Base-by-base conservation (phyloP, 1,284 basidiomycete species). In the Ganoderma resinaceum region DNA sequence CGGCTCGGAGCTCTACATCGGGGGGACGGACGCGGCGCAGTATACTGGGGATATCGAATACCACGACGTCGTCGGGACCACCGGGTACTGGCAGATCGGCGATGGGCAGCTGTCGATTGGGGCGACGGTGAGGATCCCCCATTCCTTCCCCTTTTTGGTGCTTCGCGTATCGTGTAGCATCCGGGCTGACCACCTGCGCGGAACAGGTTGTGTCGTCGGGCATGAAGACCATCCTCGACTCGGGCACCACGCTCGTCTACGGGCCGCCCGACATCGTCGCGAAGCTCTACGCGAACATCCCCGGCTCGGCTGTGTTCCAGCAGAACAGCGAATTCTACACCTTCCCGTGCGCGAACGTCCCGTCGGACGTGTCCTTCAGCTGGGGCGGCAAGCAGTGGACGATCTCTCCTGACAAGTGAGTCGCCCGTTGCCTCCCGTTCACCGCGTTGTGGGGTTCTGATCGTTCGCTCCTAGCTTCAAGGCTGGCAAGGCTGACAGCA, bases 1-100 rank as follows among this genome's bases (percentile, higher is more conserved):
- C 29, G 85, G 83, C 62, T 86, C 86, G 1, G 82, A 84, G 73
- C 82, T 89, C 23, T 85, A 78, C 77, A 81, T 89, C 63, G 88
- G 88, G 49, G 86, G 86, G 0, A 77, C 79, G 12, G 80, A 87
- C 73, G 49, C 73, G 9, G 66, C 75, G 20, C 77, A 77, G n/a
- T 84, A 80, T 78, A 76, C 73, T 1, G 84, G 83, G 40, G 62
- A 76, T 18, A 77, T 85, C 65, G 81, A 82, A 65, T 87, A 80
- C 77, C 78, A 77, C 75, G 71, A 74, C 26, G 73, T 79, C 64
- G 70, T 74, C 31, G 71, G 70, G 43, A n/a, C 9, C 33, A 70
- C 71, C 26, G 76, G 76, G 20, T 80, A 77, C 73, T 80, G 79
- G 79, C 75, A 78, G 64, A 61, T 73, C 20, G 62, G 63, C 1